These are phyloP conservation scores for Blastobotrys capitulatus DNA, from an alignment of 1,139 yeast genomes.

Conservation along the genomic window DNA sequence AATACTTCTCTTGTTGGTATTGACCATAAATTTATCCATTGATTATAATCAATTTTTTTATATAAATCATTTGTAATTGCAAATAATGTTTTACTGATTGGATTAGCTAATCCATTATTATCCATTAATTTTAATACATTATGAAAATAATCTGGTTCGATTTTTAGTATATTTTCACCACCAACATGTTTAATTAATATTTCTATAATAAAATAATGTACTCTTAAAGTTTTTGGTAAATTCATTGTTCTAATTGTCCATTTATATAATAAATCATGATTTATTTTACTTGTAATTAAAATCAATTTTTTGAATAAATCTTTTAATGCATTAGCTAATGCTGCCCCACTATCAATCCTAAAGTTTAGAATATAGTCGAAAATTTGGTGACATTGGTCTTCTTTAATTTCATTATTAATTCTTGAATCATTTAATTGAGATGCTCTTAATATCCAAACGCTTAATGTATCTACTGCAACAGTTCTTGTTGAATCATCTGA, in stretches of 20 bases:
- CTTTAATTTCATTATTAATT: too few relatives aligned
- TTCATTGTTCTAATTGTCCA: constrained; percentile 45
- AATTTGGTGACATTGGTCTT: too few relatives aligned
- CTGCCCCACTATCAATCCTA: constrained; percentile 67
- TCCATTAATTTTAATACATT: constrained; percentile 47
- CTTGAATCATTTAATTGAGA: constrained; percentile 29
- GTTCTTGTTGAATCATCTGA: constrained; percentile 37
- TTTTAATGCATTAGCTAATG: constrained; percentile 61
- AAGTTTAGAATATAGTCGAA: constrained; percentile 58
- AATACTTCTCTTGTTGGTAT: constrained; percentile 37
- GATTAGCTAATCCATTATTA: constrained; percentile 59
- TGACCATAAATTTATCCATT: constrained; percentile 56
- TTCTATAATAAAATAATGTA: constrained; percentile 56
- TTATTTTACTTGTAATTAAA: constrained; percentile 30
- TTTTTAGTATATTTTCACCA: constrained; percentile 37
- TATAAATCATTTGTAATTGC: constrained; percentile 34
- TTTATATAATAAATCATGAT: constrained; percentile 27
- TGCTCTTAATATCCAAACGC: constrained; percentile 61
- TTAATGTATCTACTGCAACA: constrained; percentile 51
- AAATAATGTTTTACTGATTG: constrained; percentile 58
- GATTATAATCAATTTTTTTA: constrained; percentile 19
- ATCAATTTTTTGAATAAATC: constrained; percentile 54
- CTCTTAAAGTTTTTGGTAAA: constrained; percentile 49
- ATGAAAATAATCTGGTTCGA: constrained; percentile 42
- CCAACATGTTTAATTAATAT: constrained; percentile 45